Percentiles rank a stretch among this genome's conserved stretches.
Evolutionary conservation across 352 stramenopile genomes (phyloP).

Genomic region (Phytophthora crassamura): DNA sequence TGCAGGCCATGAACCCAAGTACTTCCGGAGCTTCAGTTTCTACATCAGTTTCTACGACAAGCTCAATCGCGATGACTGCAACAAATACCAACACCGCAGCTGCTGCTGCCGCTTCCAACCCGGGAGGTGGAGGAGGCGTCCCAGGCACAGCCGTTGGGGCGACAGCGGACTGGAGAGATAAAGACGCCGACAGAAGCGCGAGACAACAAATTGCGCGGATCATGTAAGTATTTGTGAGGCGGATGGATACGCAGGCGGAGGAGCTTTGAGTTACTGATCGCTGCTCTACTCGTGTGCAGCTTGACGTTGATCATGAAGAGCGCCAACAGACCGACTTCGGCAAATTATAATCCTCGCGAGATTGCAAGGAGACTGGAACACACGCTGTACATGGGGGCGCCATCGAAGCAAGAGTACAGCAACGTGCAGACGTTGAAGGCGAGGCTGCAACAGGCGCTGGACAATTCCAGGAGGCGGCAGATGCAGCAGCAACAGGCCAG

Average conservation of each 20-base stretch:
- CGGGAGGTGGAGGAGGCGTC: background rate
- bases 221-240: constrained; percentile 62
- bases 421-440: constrained; percentile 89
- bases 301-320: constrained; percentile 92
- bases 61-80: constrained; percentile 28
- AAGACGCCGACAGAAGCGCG: constrained; percentile 80
- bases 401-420: constrained; percentile 87
- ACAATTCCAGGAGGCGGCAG: constrained; percentile 81
- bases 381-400: constrained; percentile 87
- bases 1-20: constrained; percentile 40
- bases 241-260: background rate
- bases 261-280: constrained; percentile 22
- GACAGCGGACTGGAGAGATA: constrained; percentile 81
- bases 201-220: constrained; percentile 89
- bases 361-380: constrained; percentile 87
- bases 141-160: constrained; percentile 24
- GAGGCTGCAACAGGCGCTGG: constrained; percentile 82
- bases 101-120: background rate
- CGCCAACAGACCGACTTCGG: constrained; percentile 82
- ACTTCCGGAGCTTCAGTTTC: constrained; percentile 27
- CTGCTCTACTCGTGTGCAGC: constrained; percentile 39
- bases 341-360: constrained; percentile 91
- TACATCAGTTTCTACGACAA: constrained; percentile 22
- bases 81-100: constrained; percentile 15
- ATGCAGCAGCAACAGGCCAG: constrained; percentile 72